These are phyloP conservation scores for Glaciozyma martinii DNA, from an alignment of 768 basidiomycete species.

Conservation along the genomic window DNA sequence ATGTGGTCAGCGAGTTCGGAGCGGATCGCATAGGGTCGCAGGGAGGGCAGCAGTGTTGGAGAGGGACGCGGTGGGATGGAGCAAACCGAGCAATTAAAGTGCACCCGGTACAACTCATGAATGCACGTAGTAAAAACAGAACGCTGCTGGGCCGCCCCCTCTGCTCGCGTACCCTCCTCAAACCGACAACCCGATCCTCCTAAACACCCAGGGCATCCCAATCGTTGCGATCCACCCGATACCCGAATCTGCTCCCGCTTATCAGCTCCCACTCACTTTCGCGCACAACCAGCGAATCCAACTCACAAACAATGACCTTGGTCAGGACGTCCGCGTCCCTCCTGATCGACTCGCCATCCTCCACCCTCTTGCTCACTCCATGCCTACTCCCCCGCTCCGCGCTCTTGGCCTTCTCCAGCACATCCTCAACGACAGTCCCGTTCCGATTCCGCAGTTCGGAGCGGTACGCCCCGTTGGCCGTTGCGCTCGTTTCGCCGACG, in stretches of 20 bases:
- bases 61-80: too few relatives aligned
- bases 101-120: not conserved
- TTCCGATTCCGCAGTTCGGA: not conserved
- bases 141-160: not conserved
- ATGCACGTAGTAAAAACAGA: not conserved
- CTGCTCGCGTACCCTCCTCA: not conserved
- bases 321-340: constrained; percentile 31
- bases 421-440: not conserved
- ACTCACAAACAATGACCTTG: constrained; percentile 22
- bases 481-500: not conserved
- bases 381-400: not conserved
- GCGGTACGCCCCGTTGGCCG: not conserved
- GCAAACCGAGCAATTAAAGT: not conserved
- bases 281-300: constrained; percentile 49
- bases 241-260: constrained; percentile 59
- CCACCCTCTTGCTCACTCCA: constrained; percentile 51
- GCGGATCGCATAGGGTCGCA: not conserved
- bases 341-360: constrained; percentile 63
- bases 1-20: not conserved
- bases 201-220: constrained; percentile 12
- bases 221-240: constrained; percentile 48
- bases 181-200: constrained; percentile 1
- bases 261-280: constrained; percentile 50
- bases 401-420: not conserved
- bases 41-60: too few relatives aligned